phyloP scores from a whole-genome alignment of 2,329 filamentous ascomycete genomes.

The Fusarium praegraminearum region DNA sequence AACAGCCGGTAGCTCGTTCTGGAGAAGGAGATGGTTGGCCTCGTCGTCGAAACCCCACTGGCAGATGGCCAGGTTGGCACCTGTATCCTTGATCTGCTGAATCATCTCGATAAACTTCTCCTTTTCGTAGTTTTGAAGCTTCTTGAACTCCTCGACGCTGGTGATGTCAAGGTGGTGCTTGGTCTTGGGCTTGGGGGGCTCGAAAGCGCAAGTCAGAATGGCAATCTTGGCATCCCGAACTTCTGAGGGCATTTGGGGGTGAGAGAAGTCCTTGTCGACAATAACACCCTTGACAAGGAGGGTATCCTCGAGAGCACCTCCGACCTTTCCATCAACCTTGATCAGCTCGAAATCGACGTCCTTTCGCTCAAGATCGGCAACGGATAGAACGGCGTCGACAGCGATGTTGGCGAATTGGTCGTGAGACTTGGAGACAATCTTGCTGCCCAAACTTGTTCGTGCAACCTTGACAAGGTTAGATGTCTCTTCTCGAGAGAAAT shows the following conservation, averaged over 20 bases:
- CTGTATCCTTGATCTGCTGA: conserved; percentile 95
- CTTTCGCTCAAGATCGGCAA: conserved; percentile 94
- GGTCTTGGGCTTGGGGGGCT: conserved; percentile 99
- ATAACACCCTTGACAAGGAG: conserved; percentile 97
- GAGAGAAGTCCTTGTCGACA: conserved; percentile 99
- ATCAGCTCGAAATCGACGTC: conserved; percentile 99
- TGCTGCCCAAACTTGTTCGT: conserved; percentile 95
- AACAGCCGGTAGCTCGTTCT: conserved; percentile 95
- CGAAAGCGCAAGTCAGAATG: conserved; percentile 97
- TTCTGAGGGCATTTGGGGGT: conserved; percentile 98
- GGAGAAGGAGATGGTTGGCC: conserved; percentile 95
- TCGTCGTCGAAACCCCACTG: conserved; percentile 99
- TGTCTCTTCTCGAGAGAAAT: conserved; percentile 84
- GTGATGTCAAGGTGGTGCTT: conserved; percentile 99
- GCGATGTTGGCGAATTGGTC: conserved; percentile 98
- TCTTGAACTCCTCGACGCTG: conserved; percentile 97
- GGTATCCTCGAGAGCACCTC: conserved; percentile 91
- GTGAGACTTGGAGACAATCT: conserved; percentile 99
- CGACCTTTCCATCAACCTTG: conserved; percentile 99
- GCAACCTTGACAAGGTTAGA: conserved; percentile 93
- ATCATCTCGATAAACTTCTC: conserved; percentile 99
- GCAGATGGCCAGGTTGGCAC: conserved; percentile 97
- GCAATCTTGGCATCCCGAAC: conserved; percentile 96
- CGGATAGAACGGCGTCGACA: conserved; percentile 95
- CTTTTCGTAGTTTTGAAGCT: conserved; percentile 93